Conservation (phyloP, 768 basidiomycete genomes). For the Lactarius hatsudake region DNA sequence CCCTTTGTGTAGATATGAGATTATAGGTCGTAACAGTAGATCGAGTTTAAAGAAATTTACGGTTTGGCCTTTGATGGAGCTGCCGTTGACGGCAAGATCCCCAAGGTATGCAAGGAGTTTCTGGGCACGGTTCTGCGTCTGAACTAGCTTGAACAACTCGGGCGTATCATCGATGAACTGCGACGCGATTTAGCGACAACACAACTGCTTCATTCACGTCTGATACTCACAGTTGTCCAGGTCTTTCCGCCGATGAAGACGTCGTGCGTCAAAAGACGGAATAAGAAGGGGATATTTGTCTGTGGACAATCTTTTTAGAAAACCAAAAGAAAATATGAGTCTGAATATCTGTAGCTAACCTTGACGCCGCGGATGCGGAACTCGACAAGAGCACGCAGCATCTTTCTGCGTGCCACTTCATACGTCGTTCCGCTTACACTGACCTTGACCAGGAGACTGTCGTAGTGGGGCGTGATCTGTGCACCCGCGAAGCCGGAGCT, state of each 20-base stretch:
- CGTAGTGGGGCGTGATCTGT: constrained; percentile 99
- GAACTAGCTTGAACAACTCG: constrained; percentile 98
- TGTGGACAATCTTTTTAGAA: constrained; percentile 33
- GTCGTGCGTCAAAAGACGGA: constrained; percentile 95
- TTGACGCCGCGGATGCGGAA: constrained; percentile 99
- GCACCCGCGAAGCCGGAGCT: constrained; percentile 98
- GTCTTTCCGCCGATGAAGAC: constrained; percentile 95
- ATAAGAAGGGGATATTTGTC: constrained; percentile 99
- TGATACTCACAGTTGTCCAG: constrained; percentile 81
- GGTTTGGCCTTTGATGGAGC: constrained; percentile 92
- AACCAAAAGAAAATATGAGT: neutral
- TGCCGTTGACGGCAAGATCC: constrained; percentile 96
- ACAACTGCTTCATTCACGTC: constrained; percentile 5
- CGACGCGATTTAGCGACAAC: constrained; percentile 1
- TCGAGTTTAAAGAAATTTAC: constrained; percentile 35
- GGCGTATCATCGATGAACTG: constrained; percentile 99
- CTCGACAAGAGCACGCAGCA: constrained; percentile 98
- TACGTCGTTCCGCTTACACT: constrained; percentile 96
- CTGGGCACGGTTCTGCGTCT: constrained; percentile 97
- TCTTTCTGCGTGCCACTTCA: constrained; percentile 97
- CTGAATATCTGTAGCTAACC: constrained; percentile 40
- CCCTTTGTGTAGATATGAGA: constrained; percentile 44
- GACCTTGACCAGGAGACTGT: constrained; percentile 95
- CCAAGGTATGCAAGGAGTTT: constrained; percentile 96
- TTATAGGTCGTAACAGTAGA: neutral